Percentiles rank a stretch among this genome's conserved stretches.
Conservation (phyloP, 2,329 filamentous ascomycete species). For the Ophiostoma ulmi region DNA sequence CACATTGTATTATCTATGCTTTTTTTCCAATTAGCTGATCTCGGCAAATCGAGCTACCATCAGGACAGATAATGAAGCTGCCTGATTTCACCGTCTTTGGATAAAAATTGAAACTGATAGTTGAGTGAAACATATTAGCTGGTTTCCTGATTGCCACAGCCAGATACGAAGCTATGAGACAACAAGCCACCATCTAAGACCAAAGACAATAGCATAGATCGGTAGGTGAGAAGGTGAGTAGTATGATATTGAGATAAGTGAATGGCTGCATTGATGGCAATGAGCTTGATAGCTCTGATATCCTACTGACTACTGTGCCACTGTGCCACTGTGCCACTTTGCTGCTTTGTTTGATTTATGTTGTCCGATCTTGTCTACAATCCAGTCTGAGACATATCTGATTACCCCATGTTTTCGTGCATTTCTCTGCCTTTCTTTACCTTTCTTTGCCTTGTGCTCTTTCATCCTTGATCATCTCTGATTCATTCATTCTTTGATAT, state of each 20-base stretch:
- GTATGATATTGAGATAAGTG: background rate
- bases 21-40: background rate
- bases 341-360: background rate
- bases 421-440: background rate
- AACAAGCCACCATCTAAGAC: background rate
- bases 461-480: background rate
- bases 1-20: background rate
- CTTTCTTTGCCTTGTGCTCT: background rate
- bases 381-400: conserved; percentile 6
- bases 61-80: background rate
- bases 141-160: background rate
- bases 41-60: background rate
- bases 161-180: background rate
- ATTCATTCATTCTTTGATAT: background rate
- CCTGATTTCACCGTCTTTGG: background rate
- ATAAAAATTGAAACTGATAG: background rate
- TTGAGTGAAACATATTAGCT: background rate
- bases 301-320: background rate
- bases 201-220: background rate
- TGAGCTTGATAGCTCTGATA: no score
- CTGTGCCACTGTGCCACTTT: background rate
- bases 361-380: background rate
- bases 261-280: background rate
- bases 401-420: conserved; percentile 7
- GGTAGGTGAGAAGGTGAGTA: no score